phyloP scores from a whole-genome alignment of 2,329 filamentous ascomycete genomes.

The Alternaria brassicae region DNA sequence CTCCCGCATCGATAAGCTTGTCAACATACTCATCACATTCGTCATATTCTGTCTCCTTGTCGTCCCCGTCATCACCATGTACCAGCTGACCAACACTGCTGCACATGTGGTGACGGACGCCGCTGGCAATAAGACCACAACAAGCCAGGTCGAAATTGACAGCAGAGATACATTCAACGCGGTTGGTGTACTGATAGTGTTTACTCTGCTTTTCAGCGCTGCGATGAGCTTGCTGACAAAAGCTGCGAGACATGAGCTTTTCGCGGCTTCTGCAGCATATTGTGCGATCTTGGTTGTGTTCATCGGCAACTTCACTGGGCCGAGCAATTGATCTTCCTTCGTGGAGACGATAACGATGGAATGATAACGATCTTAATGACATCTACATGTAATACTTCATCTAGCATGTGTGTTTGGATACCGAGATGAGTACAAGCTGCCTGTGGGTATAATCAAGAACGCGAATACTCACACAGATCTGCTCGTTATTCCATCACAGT shows the following conservation, averaged over 20 bases:
- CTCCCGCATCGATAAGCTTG: constrained; percentile 49
- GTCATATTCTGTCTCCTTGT: constrained; percentile 54
- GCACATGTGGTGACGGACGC: not conserved
- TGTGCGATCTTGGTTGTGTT: constrained; percentile 52
- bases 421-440: not conserved
- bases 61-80: constrained; percentile 52
- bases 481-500: not conserved
- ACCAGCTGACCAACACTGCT: constrained; percentile 42
- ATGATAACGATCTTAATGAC: not conserved
- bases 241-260: constrained; percentile 48
- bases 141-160: constrained; percentile 12
- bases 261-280: constrained; percentile 51
- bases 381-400: not conserved
- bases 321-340: constrained; percentile 29
- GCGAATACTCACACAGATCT: not conserved
- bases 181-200: constrained; percentile 53
- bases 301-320: constrained; percentile 50
- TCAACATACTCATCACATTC: constrained; percentile 53
- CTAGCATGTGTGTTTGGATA: not conserved
- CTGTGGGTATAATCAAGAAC: not conserved
- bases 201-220: constrained; percentile 49
- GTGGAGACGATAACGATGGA: not conserved
- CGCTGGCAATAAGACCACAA: not conserved
- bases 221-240: constrained; percentile 50
- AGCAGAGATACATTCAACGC: constrained; percentile 48